Conservation (phyloP, 805 yeast genomes). For the Schizosaccharomyces cryophilus region DNA sequence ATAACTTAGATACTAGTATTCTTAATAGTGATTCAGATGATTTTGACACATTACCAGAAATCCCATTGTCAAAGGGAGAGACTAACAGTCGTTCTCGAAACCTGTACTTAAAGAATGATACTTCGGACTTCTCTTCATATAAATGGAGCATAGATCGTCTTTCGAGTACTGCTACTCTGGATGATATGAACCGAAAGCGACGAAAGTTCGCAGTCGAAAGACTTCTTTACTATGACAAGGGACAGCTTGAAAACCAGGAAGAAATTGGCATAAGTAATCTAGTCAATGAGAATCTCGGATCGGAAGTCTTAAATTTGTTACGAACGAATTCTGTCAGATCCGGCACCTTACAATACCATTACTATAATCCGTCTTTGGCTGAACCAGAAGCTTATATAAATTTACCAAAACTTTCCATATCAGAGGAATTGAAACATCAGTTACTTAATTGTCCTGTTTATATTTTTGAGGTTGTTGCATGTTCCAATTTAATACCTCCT, state of each 20-base stretch:
- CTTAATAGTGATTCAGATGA: background rate
- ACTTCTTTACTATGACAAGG: background rate
- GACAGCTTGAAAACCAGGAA: background rate
- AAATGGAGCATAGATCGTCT: background rate
- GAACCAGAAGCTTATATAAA: no score
- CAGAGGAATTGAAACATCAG: no score
- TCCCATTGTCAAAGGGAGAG: background rate
- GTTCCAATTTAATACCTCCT: no score
- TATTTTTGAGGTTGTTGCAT: no score
- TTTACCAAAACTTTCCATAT: no score
- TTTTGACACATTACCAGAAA: background rate
- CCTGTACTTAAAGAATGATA: background rate
- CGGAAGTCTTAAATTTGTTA: background rate
- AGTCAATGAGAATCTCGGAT: background rate
- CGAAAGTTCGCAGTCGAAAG: conserved; percentile 3
- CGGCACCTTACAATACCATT: background rate
- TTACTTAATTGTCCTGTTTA: no score
- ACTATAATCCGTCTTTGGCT: background rate
- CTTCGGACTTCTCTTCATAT: background rate
- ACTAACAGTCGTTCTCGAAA: background rate
- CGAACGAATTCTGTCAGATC: background rate
- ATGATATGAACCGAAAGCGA: background rate
- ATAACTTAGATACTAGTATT: background rate
- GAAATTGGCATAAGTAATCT: background rate
- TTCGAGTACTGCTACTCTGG: background rate